Evolutionary conservation across 2,329 filamentous ascomycete species (phyloP), one percentile per base, ranked within the genome.

Genomic region (Juglanconis oblonga): DNA sequence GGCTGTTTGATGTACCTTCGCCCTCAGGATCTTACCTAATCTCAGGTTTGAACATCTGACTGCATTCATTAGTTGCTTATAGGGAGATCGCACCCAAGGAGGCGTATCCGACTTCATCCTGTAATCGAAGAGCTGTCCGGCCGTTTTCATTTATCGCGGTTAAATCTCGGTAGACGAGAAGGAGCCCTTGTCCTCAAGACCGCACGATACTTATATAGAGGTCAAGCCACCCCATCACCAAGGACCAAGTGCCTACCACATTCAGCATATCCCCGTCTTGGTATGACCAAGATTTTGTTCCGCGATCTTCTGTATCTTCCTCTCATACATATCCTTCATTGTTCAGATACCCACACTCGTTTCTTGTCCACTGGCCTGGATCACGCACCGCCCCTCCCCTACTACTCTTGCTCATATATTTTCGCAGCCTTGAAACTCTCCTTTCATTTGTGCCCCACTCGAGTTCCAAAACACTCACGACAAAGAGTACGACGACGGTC

Each of bases 151-250:
- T 65, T 66, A 61, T 53, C 42, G 51, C 68, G 70, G 69, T 48
- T 70, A 69, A 70, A 68, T 63, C 47, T 71, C 67, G 66, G 65
- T 58, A 60, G 64, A 53, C 32, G 59, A 59, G 57, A 45, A 63
- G 55, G 51, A 57, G 51, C 38, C 57, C 55, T 42, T 48, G 53
- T 52, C 52, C 61, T 52, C 58, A 33, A 38, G 42, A 53, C 55
- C 61, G 55, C 64, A 58, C 63, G 61, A 63, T 57, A 52, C 65
- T 64, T 63, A 61, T 62, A 63, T 65, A 65, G 58, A 58, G 48
- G 45, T 55, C 29, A 50, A 32, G 62, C 47, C 35, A 48, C 24
- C 56, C 62, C 60, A 65, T 63, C 58, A 54, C 57, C 61, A 49
- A 57, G 51, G 51, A 53, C 36, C 48, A 44, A 48, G 33, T 50